Conservation (phyloP, 2,329 filamentous ascomycete species). For the Clarireedia paspali region DNA sequence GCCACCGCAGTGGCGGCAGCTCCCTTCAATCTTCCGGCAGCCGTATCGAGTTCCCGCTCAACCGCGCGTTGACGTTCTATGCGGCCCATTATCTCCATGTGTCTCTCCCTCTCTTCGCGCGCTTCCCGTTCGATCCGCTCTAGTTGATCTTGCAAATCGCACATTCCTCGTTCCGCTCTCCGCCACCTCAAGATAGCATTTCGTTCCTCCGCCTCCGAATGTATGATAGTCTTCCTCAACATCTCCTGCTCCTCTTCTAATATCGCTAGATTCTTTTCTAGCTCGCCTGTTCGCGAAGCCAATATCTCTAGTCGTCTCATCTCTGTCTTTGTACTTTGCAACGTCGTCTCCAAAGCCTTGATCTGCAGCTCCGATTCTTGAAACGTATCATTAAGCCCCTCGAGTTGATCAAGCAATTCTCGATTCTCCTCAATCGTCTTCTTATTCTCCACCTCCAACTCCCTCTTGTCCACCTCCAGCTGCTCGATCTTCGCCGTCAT, state of each 20-base stretch:
- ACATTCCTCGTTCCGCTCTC: slow-evolving; percentile 72
- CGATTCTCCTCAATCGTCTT: slow-evolving; percentile 77
- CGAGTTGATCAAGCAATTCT: slow-evolving; percentile 72
- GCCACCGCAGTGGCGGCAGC: slow-evolving; percentile 58
- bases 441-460: slow-evolving; percentile 70
- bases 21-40: slow-evolving; percentile 73
- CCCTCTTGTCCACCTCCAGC: slow-evolving; percentile 58
- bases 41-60: slow-evolving; percentile 72
- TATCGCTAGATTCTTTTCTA: slow-evolving; percentile 72
- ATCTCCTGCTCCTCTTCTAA: slow-evolving; percentile 76
- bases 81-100: slow-evolving; percentile 70
- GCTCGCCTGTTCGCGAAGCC: slow-evolving; percentile 63
- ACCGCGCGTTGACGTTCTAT: slow-evolving; percentile 79
- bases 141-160: slow-evolving; percentile 76
- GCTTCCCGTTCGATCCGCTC: slow-evolving; percentile 83
- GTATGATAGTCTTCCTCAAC: slow-evolving; percentile 59
- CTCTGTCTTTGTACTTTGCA: slow-evolving; percentile 71
- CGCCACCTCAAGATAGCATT: slow-evolving; percentile 78
- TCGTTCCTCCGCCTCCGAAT: slow-evolving; percentile 66
- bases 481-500: slow-evolving; percentile 13
- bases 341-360: slow-evolving; percentile 64
- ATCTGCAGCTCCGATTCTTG: slow-evolving; percentile 74
- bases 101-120: slow-evolving; percentile 69
- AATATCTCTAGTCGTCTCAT: slow-evolving; percentile 67
- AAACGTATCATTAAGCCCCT: slow-evolving; percentile 72